phyloP scores from a whole-genome alignment of 345 rosid species.

The Capsella bursapastoris region DNA sequence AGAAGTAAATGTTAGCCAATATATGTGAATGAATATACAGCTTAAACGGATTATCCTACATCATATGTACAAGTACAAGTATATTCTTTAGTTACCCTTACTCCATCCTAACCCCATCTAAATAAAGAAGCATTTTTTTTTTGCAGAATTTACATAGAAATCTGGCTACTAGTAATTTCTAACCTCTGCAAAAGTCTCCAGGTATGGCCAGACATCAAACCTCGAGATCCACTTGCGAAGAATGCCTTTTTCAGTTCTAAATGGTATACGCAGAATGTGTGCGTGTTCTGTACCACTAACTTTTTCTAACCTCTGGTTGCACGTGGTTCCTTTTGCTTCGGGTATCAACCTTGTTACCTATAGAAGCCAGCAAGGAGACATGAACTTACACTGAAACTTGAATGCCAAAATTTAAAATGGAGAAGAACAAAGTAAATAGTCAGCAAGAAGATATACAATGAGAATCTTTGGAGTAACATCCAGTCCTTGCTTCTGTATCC shows the following conservation, averaged over 20 bases:
- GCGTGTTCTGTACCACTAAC: slow-evolving; percentile 56
- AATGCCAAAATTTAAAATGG: neutral
- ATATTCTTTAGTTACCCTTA: neutral
- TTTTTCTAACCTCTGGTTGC: slow-evolving; percentile 61
- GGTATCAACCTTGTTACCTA: slow-evolving; percentile 59
- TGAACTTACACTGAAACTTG: neutral
- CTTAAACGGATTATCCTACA: neutral
- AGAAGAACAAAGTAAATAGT: neutral
- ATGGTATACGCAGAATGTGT: slow-evolving; percentile 57
- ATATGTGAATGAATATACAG: neutral
- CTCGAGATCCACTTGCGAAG: slow-evolving; percentile 64
- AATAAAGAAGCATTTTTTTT: neutral
- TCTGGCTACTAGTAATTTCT: slow-evolving; percentile 10
- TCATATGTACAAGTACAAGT: slow-evolving; percentile 7
- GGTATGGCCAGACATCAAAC: slow-evolving; percentile 62
- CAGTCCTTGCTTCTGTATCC: slow-evolving; percentile 58
- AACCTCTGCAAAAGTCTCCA: slow-evolving; percentile 62
- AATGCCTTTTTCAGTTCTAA: slow-evolving; percentile 56
- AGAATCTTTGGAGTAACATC: slow-evolving; percentile 58
- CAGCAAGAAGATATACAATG: slow-evolving; percentile 43
- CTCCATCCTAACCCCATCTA: slow-evolving; percentile 1
- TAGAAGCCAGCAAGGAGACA: neutral
- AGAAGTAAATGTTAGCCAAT: slow-evolving; percentile 17
- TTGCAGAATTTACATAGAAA: neutral
- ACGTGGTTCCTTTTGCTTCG: slow-evolving; percentile 58